Evolutionary conservation across 345 rosid genomes (phyloP), one percentile per base, ranked within the genome.

Genomic region (Corchorus capsularis): DNA sequence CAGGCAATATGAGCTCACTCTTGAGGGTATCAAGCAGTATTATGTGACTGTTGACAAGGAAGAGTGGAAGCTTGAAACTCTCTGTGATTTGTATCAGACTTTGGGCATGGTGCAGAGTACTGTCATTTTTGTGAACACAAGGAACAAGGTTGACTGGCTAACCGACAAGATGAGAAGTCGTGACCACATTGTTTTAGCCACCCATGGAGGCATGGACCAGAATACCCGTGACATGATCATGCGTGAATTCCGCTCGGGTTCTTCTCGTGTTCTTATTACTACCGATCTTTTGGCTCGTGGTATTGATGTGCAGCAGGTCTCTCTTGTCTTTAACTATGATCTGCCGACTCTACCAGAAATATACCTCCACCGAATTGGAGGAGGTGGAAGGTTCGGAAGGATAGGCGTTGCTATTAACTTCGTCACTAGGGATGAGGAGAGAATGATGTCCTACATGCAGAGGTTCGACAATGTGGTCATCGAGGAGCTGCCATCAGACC

Each of bases 151-250:
- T 0, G 97, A 93, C 76, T 92, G 98, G 97, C 83, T 94, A 8
- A 90, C 98, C 0, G 98, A 90, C 84, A 84, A 90, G 78, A 87
- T 92, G 98, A 74, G 91, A 75, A 77, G 85, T 84, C 91, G 93
- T 71, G 98, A 94, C 84, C 98, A 94, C 82, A 93, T 96, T 0
- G 94, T 94, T 22, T 94, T 96, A 39, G 97, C 98, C 8, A 93
- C 98, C 27, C 98, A 93, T 27, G 98, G 97, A 75, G 94, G 91
- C 88, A 93, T 91, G 97, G 97, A 93, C 77, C 97, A 93, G 87
- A 92, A 89, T 85, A 90, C 93, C 0, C 87, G 94, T 55, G 98
- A 93, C 76, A 88, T 93, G 52, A 93, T 93, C 77, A 92, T 90
- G 97, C 85, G 92, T 0, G 95, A 90, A 69, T 92, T 94, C 80